These are phyloP conservation scores for Heracleum sosnowskyi DNA, from an alignment of 129 eudicot species.

Conservation along the genomic window DNA sequence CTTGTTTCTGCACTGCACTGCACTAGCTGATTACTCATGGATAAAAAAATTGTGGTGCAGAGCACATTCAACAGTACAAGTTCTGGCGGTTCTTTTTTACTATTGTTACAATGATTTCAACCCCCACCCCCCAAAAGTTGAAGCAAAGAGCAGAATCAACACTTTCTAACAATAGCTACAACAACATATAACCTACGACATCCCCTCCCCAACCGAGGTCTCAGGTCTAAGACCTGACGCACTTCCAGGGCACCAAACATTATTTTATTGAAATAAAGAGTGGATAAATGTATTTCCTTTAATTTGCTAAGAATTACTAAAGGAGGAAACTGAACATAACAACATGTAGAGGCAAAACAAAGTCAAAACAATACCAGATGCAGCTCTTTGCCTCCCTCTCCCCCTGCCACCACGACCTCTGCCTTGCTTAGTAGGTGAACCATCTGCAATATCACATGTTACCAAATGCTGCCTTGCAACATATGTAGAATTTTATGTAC, in stretches of 20 bases:
- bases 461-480: neutral
- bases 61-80: neutral
- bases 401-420: constrained; percentile 91
- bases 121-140: neutral
- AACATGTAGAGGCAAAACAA: neutral
- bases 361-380: constrained; percentile 34
- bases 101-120: neutral
- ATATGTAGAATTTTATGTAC: neutral
- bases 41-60: neutral
- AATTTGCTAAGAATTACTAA: neutral
- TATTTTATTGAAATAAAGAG: neutral
- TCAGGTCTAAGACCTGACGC: neutral
- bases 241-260: neutral
- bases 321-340: neutral
- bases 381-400: constrained; percentile 59
- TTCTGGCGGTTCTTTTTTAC: neutral
- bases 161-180: neutral
- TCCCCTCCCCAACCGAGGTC: neutral
- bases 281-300: neutral
- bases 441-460: constrained; percentile 37
- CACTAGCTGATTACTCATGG: neutral
- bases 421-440: constrained; percentile 84
- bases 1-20: neutral
- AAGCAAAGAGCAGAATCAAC: neutral
- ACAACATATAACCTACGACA: too few relatives aligned